A percentile compares a stretch with the other conserved stretches of the same genome.
phyloP scores from a whole-genome alignment of 176 grass and related monocot species.

The Paspalum vaginatum region DNA sequence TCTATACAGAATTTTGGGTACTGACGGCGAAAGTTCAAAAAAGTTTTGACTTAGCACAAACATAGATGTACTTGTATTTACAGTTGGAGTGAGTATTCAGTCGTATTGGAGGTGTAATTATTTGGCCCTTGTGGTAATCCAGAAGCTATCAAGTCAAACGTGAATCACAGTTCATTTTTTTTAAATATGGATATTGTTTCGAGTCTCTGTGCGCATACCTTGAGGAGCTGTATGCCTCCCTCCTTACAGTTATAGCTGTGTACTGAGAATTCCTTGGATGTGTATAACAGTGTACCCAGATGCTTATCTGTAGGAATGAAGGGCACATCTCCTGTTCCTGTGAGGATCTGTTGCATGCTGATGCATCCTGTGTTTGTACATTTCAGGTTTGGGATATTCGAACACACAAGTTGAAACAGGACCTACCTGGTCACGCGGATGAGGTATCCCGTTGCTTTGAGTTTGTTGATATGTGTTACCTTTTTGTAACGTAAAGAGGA shows the following conservation, averaged over 20 bases:
- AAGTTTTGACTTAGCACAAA: not conserved
- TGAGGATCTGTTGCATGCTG: conserved; percentile 15
- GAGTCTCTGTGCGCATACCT: not conserved
- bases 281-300: not conserved
- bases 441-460: conserved; percentile 41
- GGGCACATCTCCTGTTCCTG: not conserved
- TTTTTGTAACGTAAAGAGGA: not conserved
- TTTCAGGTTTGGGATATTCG: conserved; percentile 66
- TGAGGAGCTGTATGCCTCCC: not conserved
- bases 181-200: not conserved
- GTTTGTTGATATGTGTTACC: not conserved
- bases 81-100: not conserved
- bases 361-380: not conserved
- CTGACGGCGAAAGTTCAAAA: not conserved
- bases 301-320: not conserved
- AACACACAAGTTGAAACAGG: conserved; percentile 57
- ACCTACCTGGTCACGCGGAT: conserved; percentile 59
- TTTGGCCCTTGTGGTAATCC: not conserved
- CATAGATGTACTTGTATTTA: not conserved
- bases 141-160: not conserved
- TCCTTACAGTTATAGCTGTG: not conserved
- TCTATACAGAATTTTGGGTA: not conserved
- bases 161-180: not conserved
- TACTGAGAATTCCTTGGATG: not conserved
- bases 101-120: not conserved